Percentiles rank a stretch among this genome's conserved stretches.
Evolutionary conservation across 257 asterid genomes (phyloP).

Genomic region (Solanum infundibuliforme): DNA sequence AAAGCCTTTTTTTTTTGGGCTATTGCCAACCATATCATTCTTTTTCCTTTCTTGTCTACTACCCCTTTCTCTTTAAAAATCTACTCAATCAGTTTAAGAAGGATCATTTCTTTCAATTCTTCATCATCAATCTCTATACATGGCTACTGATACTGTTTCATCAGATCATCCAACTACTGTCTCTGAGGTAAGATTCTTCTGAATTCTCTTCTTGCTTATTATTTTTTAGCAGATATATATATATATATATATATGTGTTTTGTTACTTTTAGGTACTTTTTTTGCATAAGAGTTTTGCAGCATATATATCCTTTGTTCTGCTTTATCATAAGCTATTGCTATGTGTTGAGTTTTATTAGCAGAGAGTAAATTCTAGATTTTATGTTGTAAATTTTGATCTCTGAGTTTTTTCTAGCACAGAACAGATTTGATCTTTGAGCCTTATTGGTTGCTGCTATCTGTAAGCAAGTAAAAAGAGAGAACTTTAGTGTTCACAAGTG

Average conservation of each 20-base stretch:
- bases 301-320: not conserved
- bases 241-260: too few species aligned
- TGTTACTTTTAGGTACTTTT: not conserved
- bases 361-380: not conserved
- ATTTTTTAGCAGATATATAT: too few species aligned
- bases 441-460: not conserved
- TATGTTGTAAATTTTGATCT: not conserved
- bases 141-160: slow-evolving; percentile 60
- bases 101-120: not conserved
- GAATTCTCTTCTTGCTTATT: not conserved
- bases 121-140: slow-evolving; percentile 11
- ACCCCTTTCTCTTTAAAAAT: not conserved
- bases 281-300: not conserved
- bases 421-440: not conserved
- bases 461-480: not conserved
- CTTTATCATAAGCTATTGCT: not conserved
- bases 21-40: slow-evolving; percentile 67
- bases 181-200: slow-evolving; percentile 26
- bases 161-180: slow-evolving; percentile 33
- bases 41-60: slow-evolving; percentile 1
- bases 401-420: not conserved
- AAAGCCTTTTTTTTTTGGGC: slow-evolving; percentile 13
- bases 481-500: not conserved
- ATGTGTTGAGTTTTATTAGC: not conserved
- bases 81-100: not conserved